phyloP scores from a whole-genome alignment of 805 yeast species.

The Nakazawaea ernobii region DNA sequence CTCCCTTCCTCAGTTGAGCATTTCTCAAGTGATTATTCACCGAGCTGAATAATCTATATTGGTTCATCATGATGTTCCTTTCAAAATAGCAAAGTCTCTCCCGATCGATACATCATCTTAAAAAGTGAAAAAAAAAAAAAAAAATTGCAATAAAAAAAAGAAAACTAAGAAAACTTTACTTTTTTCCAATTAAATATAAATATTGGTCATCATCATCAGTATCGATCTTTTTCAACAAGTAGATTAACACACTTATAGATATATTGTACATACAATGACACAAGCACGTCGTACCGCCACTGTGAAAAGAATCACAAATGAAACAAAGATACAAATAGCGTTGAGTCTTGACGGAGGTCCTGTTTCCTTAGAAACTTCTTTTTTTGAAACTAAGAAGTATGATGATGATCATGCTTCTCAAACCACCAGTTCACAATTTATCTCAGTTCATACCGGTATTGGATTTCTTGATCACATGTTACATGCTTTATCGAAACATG shows the following conservation, averaged over 20 bases:
- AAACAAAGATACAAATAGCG: slow-evolving; percentile 86
- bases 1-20: slow-evolving; percentile 10
- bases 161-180: no score
- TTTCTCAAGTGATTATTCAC: not conserved
- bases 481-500: slow-evolving; percentile 93
- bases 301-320: slow-evolving; percentile 70
- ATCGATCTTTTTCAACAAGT: not conserved
- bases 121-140: not conserved
- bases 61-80: not conserved
- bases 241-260: not conserved
- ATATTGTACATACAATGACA: slow-evolving; percentile 4
- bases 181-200: no score
- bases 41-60: not conserved
- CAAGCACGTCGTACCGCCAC: slow-evolving; percentile 8
- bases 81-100: not conserved
- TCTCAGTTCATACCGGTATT: slow-evolving; percentile 82
- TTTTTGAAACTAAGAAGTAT: slow-evolving; percentile 34
- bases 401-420: slow-evolving; percentile 58
- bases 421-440: slow-evolving; percentile 61
- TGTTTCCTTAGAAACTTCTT: slow-evolving; percentile 56
- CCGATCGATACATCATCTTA: not conserved
- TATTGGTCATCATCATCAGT: not conserved
- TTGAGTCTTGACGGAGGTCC: slow-evolving; percentile 81
- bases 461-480: slow-evolving; percentile 97
- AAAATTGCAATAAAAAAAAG: not conserved